Percentiles rank a stretch among this genome's conserved stretches.
These are phyloP conservation scores for Angomonas deanei DNA, from an alignment of 208 protist species.

Conservation along the genomic window DNA sequence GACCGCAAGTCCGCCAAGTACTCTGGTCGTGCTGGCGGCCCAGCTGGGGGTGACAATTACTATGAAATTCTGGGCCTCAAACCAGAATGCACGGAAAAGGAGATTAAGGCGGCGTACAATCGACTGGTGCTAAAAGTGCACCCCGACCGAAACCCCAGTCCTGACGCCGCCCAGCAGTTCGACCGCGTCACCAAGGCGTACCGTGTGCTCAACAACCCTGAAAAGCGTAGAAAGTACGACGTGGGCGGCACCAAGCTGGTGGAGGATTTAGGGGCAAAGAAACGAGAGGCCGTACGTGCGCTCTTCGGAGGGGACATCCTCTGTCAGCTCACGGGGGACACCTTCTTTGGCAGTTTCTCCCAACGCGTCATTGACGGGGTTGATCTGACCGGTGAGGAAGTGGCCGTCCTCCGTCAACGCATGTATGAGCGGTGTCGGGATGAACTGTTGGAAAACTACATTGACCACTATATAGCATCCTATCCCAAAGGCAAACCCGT, in stretches of 20 bases:
- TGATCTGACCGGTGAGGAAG: constrained; percentile 71
- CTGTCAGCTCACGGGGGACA: constrained; percentile 44
- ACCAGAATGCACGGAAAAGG: constrained; percentile 41
- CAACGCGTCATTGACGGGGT: constrained; percentile 77
- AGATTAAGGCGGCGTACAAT: constrained; percentile 90
- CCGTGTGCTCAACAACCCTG: constrained; percentile 93
- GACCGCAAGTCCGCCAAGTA: constrained; percentile 19
- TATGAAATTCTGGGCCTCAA: constrained; percentile 74
- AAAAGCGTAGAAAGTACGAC: constrained; percentile 97
- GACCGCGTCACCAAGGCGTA: constrained; percentile 94
- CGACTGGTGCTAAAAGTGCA: constrained; percentile 80
- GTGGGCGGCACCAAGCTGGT: constrained; percentile 94
- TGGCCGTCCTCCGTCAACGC: constrained; percentile 52
- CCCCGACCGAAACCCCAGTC: constrained; percentile 81
- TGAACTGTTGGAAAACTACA: constrained; percentile 51
- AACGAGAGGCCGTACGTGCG: constrained; percentile 59
- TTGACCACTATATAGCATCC: constrained; percentile 24
- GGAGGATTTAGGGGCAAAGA: constrained; percentile 78
- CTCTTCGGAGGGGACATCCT: constrained; percentile 80
- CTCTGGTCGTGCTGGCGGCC: constrained; percentile 5
- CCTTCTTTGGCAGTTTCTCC: constrained; percentile 66
- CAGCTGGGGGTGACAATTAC: constrained; percentile 38
- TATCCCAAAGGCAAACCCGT: not conserved
- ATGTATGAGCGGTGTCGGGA: constrained; percentile 63
- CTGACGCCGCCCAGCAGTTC: constrained; percentile 82